phyloP scores from a whole-genome alignment of 2,329 filamentous ascomycete genomes.

The Helotiales sp. region DNA sequence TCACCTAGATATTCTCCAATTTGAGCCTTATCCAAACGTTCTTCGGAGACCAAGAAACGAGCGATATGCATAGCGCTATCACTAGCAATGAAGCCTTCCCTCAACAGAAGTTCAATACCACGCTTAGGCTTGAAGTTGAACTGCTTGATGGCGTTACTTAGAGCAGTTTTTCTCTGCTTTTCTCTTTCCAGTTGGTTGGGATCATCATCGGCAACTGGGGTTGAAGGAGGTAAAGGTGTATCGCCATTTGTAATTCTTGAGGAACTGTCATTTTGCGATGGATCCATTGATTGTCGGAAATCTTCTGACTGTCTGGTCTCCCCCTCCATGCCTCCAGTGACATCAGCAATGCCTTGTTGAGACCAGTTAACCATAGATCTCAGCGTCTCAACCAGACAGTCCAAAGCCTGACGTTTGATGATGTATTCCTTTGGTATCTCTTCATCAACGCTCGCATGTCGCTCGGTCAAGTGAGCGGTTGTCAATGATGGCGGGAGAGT shows the following conservation, averaged over 20 bases:
- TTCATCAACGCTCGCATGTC: constrained; percentile 62
- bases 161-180: constrained; percentile 90
- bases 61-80: constrained; percentile 83
- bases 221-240: constrained; percentile 64
- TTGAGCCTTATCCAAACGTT: constrained; percentile 86
- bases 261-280: constrained; percentile 62
- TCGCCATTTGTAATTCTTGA: constrained; percentile 61
- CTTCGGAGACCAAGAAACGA: constrained; percentile 78
- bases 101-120: constrained; percentile 82
- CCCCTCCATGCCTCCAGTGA: constrained; percentile 54
- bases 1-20: constrained; percentile 95
- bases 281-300: constrained; percentile 78
- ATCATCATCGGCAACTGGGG: constrained; percentile 81
- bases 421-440: constrained; percentile 87
- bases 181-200: constrained; percentile 93
- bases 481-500: constrained; percentile 86
- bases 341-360: constrained; percentile 66
- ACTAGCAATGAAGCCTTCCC: constrained; percentile 85
- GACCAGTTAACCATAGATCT: constrained; percentile 95
- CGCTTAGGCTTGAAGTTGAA: constrained; percentile 99
- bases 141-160: constrained; percentile 84
- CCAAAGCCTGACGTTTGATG: constrained; percentile 86
- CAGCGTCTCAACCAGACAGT: constrained; percentile 86
- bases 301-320: constrained; percentile 62
- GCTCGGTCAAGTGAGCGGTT: constrained; percentile 47